phyloP scores from a whole-genome alignment of 2,329 filamentous ascomycete species.

The Alternaria dauci region DNA sequence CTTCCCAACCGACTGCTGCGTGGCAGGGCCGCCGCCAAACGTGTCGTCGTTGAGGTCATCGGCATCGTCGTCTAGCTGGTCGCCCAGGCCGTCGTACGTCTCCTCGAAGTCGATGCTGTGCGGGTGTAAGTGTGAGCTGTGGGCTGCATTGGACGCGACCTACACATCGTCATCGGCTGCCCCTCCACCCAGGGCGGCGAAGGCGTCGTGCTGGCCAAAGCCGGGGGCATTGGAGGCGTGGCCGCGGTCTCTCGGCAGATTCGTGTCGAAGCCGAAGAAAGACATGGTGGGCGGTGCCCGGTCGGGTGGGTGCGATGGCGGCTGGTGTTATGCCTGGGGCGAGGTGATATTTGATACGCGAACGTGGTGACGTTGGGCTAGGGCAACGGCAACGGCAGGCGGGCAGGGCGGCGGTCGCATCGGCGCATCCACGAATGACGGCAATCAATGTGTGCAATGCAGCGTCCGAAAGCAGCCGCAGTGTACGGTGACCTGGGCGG shows the following conservation, averaged over 20 bases:
- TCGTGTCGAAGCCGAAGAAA: slow-evolving; percentile 88
- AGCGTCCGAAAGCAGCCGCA: background rate
- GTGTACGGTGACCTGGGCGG: background rate
- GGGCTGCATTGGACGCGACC: slow-evolving; percentile 34
- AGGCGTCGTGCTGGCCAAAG: slow-evolving; percentile 90
- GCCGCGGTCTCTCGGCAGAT: slow-evolving; percentile 67
- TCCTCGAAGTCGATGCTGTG: slow-evolving; percentile 89
- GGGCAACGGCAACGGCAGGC: background rate
- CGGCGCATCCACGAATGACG: background rate
- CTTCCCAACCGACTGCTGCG: slow-evolving; percentile 72
- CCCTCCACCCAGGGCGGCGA: slow-evolving; percentile 76
- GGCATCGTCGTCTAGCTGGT: slow-evolving; percentile 88
- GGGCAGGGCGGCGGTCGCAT: slow-evolving; percentile 10
- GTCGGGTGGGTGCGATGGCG: slow-evolving; percentile 9
- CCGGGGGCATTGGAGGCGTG: slow-evolving; percentile 76
- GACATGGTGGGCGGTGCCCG: slow-evolving; percentile 68
- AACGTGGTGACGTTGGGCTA: slow-evolving; percentile 32
- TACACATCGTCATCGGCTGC: slow-evolving; percentile 68
- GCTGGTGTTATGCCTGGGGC: slow-evolving; percentile 6
- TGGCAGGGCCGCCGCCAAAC: slow-evolving; percentile 67
- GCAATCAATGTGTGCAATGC: background rate
- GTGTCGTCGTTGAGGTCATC: slow-evolving; percentile 98
- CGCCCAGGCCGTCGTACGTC: slow-evolving; percentile 93
- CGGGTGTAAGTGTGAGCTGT: slow-evolving; percentile 55
- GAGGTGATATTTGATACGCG: slow-evolving; percentile 13